Evolutionary conservation across 2,329 filamentous ascomycete species (phyloP), one percentile per base, ranked within the genome.

Genomic region (Trichoderma simmonsii): DNA sequence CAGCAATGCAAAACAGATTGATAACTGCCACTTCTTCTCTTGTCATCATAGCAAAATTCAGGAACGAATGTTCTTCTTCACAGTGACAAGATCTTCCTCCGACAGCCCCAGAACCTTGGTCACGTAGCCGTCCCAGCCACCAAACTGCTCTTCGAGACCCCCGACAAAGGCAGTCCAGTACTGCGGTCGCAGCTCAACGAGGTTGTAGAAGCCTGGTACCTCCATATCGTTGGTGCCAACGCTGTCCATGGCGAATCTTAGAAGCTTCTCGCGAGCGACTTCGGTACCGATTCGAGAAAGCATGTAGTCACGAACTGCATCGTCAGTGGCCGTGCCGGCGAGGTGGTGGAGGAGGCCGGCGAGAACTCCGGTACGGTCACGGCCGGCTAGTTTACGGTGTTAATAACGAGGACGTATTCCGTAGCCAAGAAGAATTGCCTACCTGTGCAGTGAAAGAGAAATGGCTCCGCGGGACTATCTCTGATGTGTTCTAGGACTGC

Each of bases 371-470:
- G 86, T 89, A 28, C 86, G 82, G 72, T 89, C 87, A 66, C 87
- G 83, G 8, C 87, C 87, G 28, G 86, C 87, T 88, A 30, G 56
- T 21, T 66, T 2, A 18, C 21, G 8, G 48, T 32, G 6, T 39
- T 26, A 60, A 18, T 32, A 8, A 68, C 18, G 6, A 15, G 12
- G 15, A 18, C 7, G n/a, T 5, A 36, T 11, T 0, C 15, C 6
- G 24, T 5, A 12, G 36, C 36, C 4, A 36, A 56, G 28, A 18
- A 30, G 6, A 48, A 4, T 28, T 39, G 30, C 78, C 75, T 75
- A 87, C 86, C 86, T 9, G 84, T 87, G 76, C 87, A 89, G 76
- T 89, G 87, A 54, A 89, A 84, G 62, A 88, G 73, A 72, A 87
- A 82, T 18, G 83, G 81, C 75, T 86, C 82, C 0, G 76, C 71